Conservation (phyloP, 1,284 basidiomycete genomes). For the Cutaneotrichosporon dermatis region DNA sequence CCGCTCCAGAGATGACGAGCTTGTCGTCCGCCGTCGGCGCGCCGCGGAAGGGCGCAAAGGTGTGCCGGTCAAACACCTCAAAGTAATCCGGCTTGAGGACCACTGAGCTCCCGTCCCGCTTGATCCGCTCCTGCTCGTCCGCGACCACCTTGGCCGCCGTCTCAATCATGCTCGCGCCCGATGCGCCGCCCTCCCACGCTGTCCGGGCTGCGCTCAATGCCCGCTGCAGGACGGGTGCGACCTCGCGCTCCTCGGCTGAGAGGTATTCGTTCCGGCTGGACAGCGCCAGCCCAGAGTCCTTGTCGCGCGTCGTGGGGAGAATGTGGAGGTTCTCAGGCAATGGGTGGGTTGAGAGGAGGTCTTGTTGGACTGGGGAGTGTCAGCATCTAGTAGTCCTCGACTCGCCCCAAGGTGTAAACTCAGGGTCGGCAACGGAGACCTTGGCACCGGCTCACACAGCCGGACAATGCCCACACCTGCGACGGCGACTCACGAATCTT, state of each 20-base stretch:
- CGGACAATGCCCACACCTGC: not conserved
- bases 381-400: not conserved
- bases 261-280: slow-evolving; percentile 91
- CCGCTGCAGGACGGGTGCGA: slow-evolving; percentile 67
- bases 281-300: slow-evolving; percentile 67
- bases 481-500: slow-evolving; percentile 55
- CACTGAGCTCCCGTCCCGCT: slow-evolving; percentile 51
- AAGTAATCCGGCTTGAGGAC: slow-evolving; percentile 75
- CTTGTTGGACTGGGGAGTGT: slow-evolving; percentile 57
- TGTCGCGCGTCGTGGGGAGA: slow-evolving; percentile 69
- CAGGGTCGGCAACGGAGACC: not conserved
- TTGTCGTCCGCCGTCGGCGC: slow-evolving; percentile 43
- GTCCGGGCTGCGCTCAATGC: slow-evolving; percentile 61
- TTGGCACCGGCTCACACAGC: not conserved
- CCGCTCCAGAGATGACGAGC: slow-evolving; percentile 79
- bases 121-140: slow-evolving; percentile 47
- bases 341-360: slow-evolving; percentile 76
- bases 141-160: slow-evolving; percentile 44
- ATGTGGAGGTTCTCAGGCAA: slow-evolving; percentile 67
- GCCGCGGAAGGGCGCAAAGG: slow-evolving; percentile 54
- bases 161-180: slow-evolving; percentile 55
- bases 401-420: not conserved
- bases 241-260: slow-evolving; percentile 58
- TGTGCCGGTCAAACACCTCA: slow-evolving; percentile 76
- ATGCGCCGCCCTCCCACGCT: slow-evolving; percentile 57